Evolutionary conservation across 2,329 filamentous ascomycete genomes (phyloP).

Genomic region (Fusarium ramigenum): DNA sequence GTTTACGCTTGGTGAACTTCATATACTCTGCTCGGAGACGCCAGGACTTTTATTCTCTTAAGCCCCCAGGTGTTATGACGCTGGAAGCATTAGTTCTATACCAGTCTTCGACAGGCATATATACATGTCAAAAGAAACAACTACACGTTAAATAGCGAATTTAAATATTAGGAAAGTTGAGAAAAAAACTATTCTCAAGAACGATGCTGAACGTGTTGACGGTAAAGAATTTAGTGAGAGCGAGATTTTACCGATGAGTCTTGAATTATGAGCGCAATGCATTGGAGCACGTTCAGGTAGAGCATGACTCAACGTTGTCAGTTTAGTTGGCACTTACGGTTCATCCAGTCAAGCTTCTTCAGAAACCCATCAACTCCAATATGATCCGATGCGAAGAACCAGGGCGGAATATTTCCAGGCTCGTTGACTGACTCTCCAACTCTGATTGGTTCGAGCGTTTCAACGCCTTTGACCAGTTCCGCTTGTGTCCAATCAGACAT

Average conservation of each 20-base stretch:
- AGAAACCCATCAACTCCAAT: not conserved
- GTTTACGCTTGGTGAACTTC: not conserved
- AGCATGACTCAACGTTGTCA: not conserved
- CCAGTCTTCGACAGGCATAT: rapidly evolving
- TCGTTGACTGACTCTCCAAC: not conserved
- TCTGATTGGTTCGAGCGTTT: not conserved
- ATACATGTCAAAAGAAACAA: rapidly evolving
- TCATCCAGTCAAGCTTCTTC: not conserved
- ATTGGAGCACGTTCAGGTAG: too few relatives aligned
- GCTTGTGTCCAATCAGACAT: not conserved
- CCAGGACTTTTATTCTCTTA: rapidly evolving
- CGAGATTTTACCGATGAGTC: too few relatives aligned
- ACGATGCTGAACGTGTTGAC: not conserved
- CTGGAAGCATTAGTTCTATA: not conserved
- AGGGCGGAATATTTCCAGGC: not conserved
- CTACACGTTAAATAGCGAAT: rapidly evolving
- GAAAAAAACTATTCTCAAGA: too few relatives aligned
- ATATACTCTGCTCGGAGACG: rapidly evolving
- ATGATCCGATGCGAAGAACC: not conserved
- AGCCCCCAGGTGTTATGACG: rapidly evolving
- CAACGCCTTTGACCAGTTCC: not conserved
- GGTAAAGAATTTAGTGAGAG: rapidly evolving
- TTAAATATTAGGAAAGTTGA: rapidly evolving
- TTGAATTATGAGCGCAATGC: too few relatives aligned
- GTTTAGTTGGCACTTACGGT: not conserved